These are phyloP conservation scores for Penicillium dipodomyicola DNA, from an alignment of 495 filamentous ascomycete genomes.

Conservation along the genomic window DNA sequence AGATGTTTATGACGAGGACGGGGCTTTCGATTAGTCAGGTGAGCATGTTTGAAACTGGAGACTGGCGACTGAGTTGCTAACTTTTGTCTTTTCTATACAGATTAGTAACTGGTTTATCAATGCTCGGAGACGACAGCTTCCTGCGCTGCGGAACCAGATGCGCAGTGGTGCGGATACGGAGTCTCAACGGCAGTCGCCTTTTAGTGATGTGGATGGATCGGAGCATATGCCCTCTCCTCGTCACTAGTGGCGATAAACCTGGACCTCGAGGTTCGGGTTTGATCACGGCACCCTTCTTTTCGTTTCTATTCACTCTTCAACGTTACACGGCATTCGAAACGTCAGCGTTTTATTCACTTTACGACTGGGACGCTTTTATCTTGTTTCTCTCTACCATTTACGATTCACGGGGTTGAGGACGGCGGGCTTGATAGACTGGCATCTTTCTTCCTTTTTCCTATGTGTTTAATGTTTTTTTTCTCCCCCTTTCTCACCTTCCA, in stretches of 20 bases:
- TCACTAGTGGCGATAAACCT: slow-evolving; percentile 15
- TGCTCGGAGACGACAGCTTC: slow-evolving; percentile 75
- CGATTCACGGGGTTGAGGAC: slow-evolving; percentile 30
- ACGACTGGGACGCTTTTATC: slow-evolving; percentile 21
- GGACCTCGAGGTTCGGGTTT: slow-evolving; percentile 3
- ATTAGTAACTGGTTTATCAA: slow-evolving; percentile 98
- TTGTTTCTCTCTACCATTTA: slow-evolving; percentile 11
- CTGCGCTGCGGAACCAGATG: slow-evolving; percentile 58
- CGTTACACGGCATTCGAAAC: slow-evolving; percentile 23
- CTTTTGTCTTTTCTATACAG: slow-evolving; percentile 38
- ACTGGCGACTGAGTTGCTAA: background rate
- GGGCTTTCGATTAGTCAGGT: slow-evolving; percentile 79
- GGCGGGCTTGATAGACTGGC: slow-evolving; percentile 31
- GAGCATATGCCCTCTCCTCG: slow-evolving; percentile 38
- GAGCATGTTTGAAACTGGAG: slow-evolving; percentile 7
- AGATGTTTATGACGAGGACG: slow-evolving; percentile 71
- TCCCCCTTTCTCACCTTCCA: slow-evolving; percentile 8
- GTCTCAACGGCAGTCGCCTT: slow-evolving; percentile 40
- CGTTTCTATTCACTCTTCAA: slow-evolving; percentile 10
- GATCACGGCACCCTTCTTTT: slow-evolving; percentile 21
- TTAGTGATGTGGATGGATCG: slow-evolving; percentile 43
- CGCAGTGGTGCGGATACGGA: slow-evolving; percentile 41
- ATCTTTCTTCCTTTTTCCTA: slow-evolving; percentile 19
- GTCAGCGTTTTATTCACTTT: slow-evolving; percentile 27
- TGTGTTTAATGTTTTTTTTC: slow-evolving; percentile 10